Base-by-base conservation (phyloP, 2,329 filamentous ascomycete species). In the Scedosporium apiospermum region DNA sequence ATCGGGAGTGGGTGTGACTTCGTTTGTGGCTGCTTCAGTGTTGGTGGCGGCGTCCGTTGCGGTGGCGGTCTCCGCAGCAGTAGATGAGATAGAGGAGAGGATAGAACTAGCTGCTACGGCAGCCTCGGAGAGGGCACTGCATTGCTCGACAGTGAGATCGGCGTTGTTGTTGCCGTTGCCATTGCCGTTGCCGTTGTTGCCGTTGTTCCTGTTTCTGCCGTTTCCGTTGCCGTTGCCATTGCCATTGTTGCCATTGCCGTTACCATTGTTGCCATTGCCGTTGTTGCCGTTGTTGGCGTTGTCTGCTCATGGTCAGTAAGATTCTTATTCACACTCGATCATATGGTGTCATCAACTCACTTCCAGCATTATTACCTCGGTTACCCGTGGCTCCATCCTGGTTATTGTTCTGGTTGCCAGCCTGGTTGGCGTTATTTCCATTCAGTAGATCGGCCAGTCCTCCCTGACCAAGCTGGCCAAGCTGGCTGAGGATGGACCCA, bases 41-140 rank as follows among this genome's bases (percentile, higher is more conserved):
- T 18, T 23, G 12, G 51, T 55, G 18, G 51, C 51, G 16, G 51
- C 23, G 51, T 18, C 51, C 21, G 51, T 55, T 14, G 51, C 51
- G 27, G 57, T 58, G 4, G 57, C 38, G 30, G 57, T 42, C n/a
- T 58, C 57, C 5, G 26, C 27, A 18, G 34, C 38, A 26, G 26
- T n/a, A 5, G 57, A 27, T 16, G 57, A 58, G 21, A 23, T 23
- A 18, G 57, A 58, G 27, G 57, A 58, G 57, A 58, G 57, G 27
- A 58, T 58, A 21, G 57, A 58, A 27, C 57, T 58, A 9, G 57
- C 57, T 6, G 57, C 57, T 14, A 58, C 26, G 21, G 57, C 57
- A 26, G 57, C 57, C 38, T 58, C 57, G 27, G 57, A 58, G 38
- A 58, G 27, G 30, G 57, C 27, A 7, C 57, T 58, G 57, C 57